These are phyloP conservation scores for Bruguiera hainesii DNA, from an alignment of 441 rosid genomes.

Conservation along the genomic window DNA sequence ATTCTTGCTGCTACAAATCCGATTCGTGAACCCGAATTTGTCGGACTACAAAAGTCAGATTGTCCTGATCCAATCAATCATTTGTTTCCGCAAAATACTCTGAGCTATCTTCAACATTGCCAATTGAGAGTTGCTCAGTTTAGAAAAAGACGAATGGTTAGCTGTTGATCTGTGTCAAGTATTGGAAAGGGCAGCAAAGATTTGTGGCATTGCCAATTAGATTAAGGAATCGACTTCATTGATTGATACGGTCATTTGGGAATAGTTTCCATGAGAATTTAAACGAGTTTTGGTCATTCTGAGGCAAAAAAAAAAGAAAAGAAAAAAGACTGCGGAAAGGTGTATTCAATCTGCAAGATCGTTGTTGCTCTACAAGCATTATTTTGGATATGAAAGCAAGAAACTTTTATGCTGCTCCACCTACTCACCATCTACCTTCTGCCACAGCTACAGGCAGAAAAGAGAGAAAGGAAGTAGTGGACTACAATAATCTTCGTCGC, in stretches of 20 bases:
- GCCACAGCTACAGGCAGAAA: not conserved
- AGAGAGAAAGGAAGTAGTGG: slow-evolving; percentile 34
- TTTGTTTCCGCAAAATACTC: too few relatives aligned
- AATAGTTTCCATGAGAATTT: not conserved
- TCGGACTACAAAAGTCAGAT: too few relatives aligned
- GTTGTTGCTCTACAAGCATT: slow-evolving; percentile 20
- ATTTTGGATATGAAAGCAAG: slow-evolving; percentile 53
- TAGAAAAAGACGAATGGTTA: too few relatives aligned
- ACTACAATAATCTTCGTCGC: slow-evolving; percentile 13
- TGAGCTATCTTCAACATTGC: too few relatives aligned
- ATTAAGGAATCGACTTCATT: too few relatives aligned
- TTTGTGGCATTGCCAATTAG: not conserved
- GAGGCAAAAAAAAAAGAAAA: slow-evolving; percentile 9
- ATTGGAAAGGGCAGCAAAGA: not conserved
- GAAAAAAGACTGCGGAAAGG: slow-evolving; percentile 20
- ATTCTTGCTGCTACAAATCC: too few relatives aligned
- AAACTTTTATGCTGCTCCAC: slow-evolving; percentile 12
- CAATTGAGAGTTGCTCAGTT: too few relatives aligned
- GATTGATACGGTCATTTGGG: too few relatives aligned
- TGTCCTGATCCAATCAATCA: too few relatives aligned
- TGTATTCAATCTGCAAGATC: slow-evolving; percentile 34
- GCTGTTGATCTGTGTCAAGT: not conserved
- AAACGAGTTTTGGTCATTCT: slow-evolving; percentile 37
- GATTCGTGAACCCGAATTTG: too few relatives aligned
- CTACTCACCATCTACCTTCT: not conserved